Evolutionary conservation across 164 flowering plant genomes (phyloP).

Genomic region (Aristolochia californica): DNA sequence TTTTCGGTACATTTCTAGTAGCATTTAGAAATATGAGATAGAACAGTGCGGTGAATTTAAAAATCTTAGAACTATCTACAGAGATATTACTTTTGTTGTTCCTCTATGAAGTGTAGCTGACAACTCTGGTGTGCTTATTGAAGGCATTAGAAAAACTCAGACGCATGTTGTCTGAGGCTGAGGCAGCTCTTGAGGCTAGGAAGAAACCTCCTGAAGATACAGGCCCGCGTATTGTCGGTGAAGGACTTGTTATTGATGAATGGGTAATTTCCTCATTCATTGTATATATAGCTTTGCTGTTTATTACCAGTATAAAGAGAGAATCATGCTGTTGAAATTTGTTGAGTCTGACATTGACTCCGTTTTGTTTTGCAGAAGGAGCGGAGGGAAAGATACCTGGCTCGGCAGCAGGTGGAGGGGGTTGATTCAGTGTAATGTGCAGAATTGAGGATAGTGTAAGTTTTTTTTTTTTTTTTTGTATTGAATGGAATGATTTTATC

Average conservation of each 20-base stretch:
- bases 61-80: neutral
- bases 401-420: conserved; percentile 81
- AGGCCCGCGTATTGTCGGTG: conserved; percentile 72
- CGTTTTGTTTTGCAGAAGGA: conserved; percentile 46
- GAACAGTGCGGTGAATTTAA: neutral
- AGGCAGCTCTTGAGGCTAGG: conserved; percentile 66
- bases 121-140: neutral
- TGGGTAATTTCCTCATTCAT: conserved; percentile 35
- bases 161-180: conserved; percentile 88
- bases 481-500: conserved; percentile 4
- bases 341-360: conserved; percentile 1
- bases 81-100: neutral
- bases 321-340: neutral
- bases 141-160: conserved; percentile 83
- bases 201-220: conserved; percentile 82
- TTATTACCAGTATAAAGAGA: neutral
- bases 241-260: conserved; percentile 92
- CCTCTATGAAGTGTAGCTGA: neutral
- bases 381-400: conserved; percentile 79
- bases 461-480: conserved; percentile 3
- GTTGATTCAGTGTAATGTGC: conserved; percentile 48
- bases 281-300: neutral
- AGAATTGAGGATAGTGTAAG: conserved; percentile 6
- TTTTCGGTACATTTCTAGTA: too few species aligned
- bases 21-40: neutral